A percentile compares a stretch with the other conserved stretches of the same genome.
phyloP scores from a whole-genome alignment of 2,329 filamentous ascomycete genomes.

The Ophiostoma triangulosporum region DNA sequence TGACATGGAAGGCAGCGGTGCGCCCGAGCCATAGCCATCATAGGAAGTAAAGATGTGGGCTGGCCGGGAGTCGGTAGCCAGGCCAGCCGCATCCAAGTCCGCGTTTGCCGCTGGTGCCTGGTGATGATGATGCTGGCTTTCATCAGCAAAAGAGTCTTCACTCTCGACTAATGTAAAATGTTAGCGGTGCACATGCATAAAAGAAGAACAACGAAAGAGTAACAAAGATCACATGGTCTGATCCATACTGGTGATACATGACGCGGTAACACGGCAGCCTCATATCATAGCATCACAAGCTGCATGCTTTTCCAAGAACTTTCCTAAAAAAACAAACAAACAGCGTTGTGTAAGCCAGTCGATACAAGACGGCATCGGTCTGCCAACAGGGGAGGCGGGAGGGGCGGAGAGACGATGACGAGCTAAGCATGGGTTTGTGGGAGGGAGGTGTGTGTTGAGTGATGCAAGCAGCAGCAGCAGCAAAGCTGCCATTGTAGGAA shows the following conservation, averaged over 20 bases:
- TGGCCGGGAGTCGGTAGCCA: conserved; percentile 49
- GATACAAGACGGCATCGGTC: too few species aligned
- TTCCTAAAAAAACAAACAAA: too few species aligned
- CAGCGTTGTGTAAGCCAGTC: neutral
- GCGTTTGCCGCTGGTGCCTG: neutral
- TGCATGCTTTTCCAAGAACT: too few species aligned
- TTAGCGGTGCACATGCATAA: neutral
- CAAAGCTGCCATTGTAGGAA: too few species aligned
- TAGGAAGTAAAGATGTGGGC: conserved; percentile 64
- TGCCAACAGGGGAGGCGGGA: conserved; percentile 4
- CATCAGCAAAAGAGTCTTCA: conserved; percentile 9
- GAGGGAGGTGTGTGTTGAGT: neutral
- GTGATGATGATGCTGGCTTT: conserved; percentile 10
- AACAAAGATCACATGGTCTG: too few species aligned
- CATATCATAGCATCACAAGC: too few species aligned
- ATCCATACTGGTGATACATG: too few species aligned
- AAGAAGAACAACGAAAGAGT: too few species aligned
- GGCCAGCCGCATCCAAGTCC: neutral
- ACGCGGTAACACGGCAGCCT: too few species aligned
- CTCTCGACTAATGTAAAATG: conserved; percentile 6
- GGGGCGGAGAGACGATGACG: neutral
- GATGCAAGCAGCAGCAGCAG: neutral
- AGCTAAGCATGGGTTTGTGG: conserved; percentile 5
- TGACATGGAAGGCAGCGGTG: conserved; percentile 31
- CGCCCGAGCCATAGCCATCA: conserved; percentile 46